Conservation (phyloP, 805 yeast species). For the Wickerhamomyces bisporus region DNA sequence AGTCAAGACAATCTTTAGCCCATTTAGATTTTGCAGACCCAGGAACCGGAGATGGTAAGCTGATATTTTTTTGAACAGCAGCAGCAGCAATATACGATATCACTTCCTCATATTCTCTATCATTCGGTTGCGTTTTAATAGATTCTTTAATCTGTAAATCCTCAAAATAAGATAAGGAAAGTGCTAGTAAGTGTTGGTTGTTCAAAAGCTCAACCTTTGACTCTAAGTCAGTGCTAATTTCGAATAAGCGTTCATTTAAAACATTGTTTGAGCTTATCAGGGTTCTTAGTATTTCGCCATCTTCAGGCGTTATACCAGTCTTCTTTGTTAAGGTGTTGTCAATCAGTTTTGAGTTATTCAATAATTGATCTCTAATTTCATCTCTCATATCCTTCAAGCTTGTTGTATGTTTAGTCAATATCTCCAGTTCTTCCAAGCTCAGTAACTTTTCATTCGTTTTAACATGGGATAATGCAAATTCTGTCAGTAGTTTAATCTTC, state of each 20-base stretch:
- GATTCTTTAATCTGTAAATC: conserved; percentile 7
- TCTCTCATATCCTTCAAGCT: conserved; percentile 7
- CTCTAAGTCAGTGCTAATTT: conserved; percentile 7
- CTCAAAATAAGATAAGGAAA: conserved; percentile 20
- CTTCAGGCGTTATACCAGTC: neutral
- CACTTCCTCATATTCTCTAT: conserved; percentile 18
- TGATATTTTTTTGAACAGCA: conserved; percentile 22
- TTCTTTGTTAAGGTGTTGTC: conserved; percentile 3
- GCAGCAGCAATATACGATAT: conserved; percentile 21
- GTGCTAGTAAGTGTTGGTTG: conserved; percentile 16
- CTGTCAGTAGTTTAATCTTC: conserved; percentile 18
- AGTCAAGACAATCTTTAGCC: conserved; percentile 23
- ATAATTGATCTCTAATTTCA: conserved; percentile 15
- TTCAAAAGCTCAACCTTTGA: conserved; percentile 3
- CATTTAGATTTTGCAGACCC: conserved; percentile 14
- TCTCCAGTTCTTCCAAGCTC: conserved; percentile 10
- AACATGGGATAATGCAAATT: conserved; percentile 15
- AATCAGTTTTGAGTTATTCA: conserved; percentile 8
- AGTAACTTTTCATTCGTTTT: conserved; percentile 8
- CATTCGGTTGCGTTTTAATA: neutral
- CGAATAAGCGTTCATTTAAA: conserved; percentile 7
- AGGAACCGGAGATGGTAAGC: conserved; percentile 18
- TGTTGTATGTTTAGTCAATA: conserved; percentile 5
- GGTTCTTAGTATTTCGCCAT: conserved; percentile 6
- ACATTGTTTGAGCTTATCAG: conserved; percentile 11